These are phyloP conservation scores for Coniochaeta prunicola DNA, from an alignment of 2,329 filamentous ascomycete species.

Conservation along the genomic window DNA sequence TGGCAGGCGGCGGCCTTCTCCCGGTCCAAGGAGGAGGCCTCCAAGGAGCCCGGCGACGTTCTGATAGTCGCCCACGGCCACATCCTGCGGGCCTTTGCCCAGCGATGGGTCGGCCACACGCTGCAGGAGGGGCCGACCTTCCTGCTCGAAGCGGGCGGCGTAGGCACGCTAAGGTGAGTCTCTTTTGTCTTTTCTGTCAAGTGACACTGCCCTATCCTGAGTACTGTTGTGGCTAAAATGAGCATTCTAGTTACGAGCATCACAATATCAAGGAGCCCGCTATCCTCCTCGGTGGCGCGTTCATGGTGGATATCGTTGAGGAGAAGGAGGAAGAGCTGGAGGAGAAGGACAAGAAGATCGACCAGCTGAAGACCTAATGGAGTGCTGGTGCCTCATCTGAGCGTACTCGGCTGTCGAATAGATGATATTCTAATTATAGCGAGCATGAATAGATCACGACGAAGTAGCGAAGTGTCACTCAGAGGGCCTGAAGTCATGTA, in stretches of 20 bases:
- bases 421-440: neutral
- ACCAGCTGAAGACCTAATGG: slow-evolving; percentile 3
- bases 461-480: neutral
- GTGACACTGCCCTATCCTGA: too few species aligned
- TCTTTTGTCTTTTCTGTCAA: neutral
- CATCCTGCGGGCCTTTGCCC: slow-evolving; percentile 79
- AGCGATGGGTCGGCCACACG: slow-evolving; percentile 72
- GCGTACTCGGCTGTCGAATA: neutral
- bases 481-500: neutral
- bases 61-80: slow-evolving; percentile 85
- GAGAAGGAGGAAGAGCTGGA: slow-evolving; percentile 15
- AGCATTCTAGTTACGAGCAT: slow-evolving; percentile 62
- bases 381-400: neutral
- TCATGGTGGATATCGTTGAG: slow-evolving; percentile 39
- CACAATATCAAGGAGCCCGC: slow-evolving; percentile 71
- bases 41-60: slow-evolving; percentile 46
- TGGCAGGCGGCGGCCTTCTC: slow-evolving; percentile 59
- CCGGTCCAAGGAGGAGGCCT: slow-evolving; percentile 29
- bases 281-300: slow-evolving; percentile 68
- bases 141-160: slow-evolving; percentile 81
- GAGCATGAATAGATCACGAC: neutral
- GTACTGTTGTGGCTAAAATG: neutral
- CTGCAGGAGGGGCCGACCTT: slow-evolving; percentile 71
- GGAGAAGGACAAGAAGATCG: slow-evolving; percentile 14
- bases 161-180: slow-evolving; percentile 66